phyloP scores from a whole-genome alignment of 768 basidiomycete genomes.

The Termitomyces sp. region DNA sequence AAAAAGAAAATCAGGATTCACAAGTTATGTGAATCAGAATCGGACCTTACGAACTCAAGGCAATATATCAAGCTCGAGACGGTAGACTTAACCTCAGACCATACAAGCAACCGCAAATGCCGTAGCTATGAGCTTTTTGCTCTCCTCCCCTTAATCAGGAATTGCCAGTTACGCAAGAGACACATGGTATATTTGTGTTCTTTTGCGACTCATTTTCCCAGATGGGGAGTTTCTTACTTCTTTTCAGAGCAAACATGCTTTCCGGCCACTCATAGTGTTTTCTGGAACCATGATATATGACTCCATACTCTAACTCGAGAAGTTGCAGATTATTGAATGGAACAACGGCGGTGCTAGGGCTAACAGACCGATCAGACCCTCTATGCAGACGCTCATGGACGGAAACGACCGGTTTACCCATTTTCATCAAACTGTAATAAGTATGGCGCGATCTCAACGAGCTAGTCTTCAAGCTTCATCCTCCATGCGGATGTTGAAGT shows the following conservation, averaged over 20 bases:
- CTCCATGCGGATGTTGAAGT: not conserved
- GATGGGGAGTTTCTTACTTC: not conserved
- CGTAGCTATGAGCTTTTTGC: not conserved
- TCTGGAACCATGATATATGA: not conserved
- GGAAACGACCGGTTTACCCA: not conserved
- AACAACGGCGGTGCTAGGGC: not conserved
- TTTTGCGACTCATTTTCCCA: not conserved
- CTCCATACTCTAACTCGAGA: not conserved
- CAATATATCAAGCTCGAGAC: not conserved
- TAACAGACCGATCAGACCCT: not conserved
- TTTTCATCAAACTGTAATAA: not conserved
- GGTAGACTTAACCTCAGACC: not conserved
- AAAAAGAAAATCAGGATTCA: not conserved
- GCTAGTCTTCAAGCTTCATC: not conserved
- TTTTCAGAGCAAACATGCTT: not conserved
- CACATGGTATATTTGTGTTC: not conserved
- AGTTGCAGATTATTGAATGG: not conserved
- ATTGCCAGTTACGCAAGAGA: not conserved
- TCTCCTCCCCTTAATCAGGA: not conserved
- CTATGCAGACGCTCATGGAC: not conserved
- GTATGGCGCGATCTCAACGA: not conserved
- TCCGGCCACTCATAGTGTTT: not conserved
- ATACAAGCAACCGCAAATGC: not conserved
- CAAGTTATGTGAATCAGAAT: not conserved
- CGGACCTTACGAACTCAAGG: not conserved